Conservation (phyloP, 495 filamentous ascomycete genomes). For the Penicillium daleae region DNA sequence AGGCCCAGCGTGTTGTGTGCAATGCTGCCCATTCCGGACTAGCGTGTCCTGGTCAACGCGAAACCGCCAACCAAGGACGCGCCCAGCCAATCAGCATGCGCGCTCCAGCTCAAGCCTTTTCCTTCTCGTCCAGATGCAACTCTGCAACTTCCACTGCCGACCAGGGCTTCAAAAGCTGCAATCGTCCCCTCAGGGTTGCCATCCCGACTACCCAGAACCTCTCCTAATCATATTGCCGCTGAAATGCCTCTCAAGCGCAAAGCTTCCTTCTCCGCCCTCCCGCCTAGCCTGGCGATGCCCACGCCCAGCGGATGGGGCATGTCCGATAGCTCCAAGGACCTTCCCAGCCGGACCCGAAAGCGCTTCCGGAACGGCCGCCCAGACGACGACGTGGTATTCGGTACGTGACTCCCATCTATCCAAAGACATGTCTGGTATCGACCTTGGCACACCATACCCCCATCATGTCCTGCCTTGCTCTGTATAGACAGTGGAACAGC, state of each 20-base stretch:
- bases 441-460: background rate
- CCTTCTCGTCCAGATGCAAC: conserved; percentile 21
- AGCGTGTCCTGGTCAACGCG: conserved; percentile 32
- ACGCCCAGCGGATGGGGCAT: conserved; percentile 32
- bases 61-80: conserved; percentile 24
- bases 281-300: conserved; percentile 21
- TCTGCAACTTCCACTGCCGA: conserved; percentile 14
- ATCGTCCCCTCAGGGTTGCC: conserved; percentile 3
- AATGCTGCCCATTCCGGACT: conserved; percentile 31
- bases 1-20: conserved; percentile 6
- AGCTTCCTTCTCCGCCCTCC: conserved; percentile 40
- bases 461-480: background rate
- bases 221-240: background rate
- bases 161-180: conserved; percentile 3
- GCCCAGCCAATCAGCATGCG: conserved; percentile 24
- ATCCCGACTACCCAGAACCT: background rate
- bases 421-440: background rate
- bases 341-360: conserved; percentile 56
- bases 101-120: conserved; percentile 14
- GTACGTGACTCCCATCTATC: conserved; percentile 30
- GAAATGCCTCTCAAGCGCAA: conserved; percentile 58
- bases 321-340: conserved; percentile 42
- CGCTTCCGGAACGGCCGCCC: conserved; percentile 55
- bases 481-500: background rate
- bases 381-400: conserved; percentile 49